Evolutionary conservation across 169 alveolate genomes (phyloP).

Genomic region (Miamiensis avidus): DNA sequence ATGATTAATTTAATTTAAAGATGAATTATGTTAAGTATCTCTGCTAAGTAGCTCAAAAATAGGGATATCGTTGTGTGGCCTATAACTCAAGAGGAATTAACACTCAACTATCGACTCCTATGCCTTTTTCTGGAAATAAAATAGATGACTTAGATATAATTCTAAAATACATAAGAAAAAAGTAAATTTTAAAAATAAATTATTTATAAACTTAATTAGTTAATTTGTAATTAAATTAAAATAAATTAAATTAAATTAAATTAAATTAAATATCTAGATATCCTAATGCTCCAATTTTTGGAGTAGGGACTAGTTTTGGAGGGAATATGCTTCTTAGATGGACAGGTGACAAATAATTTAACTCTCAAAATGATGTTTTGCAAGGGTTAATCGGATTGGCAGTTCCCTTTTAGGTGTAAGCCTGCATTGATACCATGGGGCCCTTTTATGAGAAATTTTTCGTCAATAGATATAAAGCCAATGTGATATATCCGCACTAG

Average conservation of each 20-base stretch:
- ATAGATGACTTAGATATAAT: constrained; percentile 3
- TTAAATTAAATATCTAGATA: too few species aligned
- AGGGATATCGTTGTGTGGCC: constrained; percentile 18
- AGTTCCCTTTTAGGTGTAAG: constrained; percentile 4
- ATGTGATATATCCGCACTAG: constrained; percentile 23
- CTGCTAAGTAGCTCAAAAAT: constrained; percentile 4
- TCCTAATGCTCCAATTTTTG: constrained; percentile 25
- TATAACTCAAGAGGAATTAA: constrained; percentile 36
- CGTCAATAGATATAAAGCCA: constrained; percentile 7
- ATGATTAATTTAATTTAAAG: constrained; percentile 19
- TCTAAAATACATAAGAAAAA: neutral
- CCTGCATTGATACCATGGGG: constrained; percentile 18
- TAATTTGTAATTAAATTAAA: too few species aligned
- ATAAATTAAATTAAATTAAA: too few species aligned
- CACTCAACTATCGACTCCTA: constrained; percentile 11
- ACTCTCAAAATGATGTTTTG: constrained; percentile 9
- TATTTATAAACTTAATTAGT: too few species aligned
- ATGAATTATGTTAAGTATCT: constrained; percentile 14
- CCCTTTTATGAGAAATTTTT: constrained; percentile 17
- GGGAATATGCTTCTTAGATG: constrained; percentile 19
- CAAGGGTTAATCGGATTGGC: constrained; percentile 6
- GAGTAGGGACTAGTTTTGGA: constrained; percentile 23
- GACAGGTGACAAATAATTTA: constrained; percentile 15
- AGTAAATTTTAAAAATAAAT: too few species aligned
- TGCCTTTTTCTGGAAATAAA: constrained; percentile 7